A percentile compares a stretch with the other conserved stretches of the same genome.
These are phyloP conservation scores for Calonectria pteridis DNA, from an alignment of 2,329 filamentous ascomycete genomes.

Conservation along the genomic window DNA sequence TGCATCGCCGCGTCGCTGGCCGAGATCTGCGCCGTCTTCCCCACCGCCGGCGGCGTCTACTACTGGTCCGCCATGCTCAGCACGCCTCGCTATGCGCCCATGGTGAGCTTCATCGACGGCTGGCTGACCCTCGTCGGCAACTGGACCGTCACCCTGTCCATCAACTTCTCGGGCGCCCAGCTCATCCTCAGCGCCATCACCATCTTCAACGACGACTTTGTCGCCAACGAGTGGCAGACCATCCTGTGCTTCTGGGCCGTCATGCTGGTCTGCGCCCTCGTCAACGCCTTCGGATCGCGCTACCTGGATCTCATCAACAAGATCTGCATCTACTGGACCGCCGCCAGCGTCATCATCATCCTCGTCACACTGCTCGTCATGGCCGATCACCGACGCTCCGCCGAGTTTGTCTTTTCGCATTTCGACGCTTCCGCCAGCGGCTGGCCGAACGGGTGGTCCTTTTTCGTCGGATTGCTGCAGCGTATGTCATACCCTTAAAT, in stretches of 20 bases:
- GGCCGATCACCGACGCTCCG: constrained; percentile 73
- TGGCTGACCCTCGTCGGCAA: constrained; percentile 82
- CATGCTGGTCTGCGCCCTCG: constrained; percentile 71
- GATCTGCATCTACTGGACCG: constrained; percentile 79
- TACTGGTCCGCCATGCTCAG: constrained; percentile 80
- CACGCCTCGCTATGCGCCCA: constrained; percentile 70
- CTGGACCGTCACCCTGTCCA: constrained; percentile 77
- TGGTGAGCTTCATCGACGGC: constrained; percentile 78
- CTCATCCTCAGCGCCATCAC: constrained; percentile 76
- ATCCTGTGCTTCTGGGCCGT: constrained; percentile 81
- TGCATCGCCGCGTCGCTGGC: constrained; percentile 79
- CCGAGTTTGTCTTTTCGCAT: constrained; percentile 73
- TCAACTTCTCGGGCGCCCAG: constrained; percentile 78
- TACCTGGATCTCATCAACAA: constrained; percentile 77
- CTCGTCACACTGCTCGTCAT: constrained; percentile 77
- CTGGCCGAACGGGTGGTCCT: constrained; percentile 76
- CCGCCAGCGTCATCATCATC: constrained; percentile 77
- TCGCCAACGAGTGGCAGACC: constrained; percentile 75
- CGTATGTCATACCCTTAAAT: constrained; percentile 42
- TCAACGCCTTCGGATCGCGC: constrained; percentile 74
- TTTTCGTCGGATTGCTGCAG: constrained; percentile 67
- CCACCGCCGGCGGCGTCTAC: constrained; percentile 73
- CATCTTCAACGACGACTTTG: constrained; percentile 73
- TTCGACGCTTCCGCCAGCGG: constrained; percentile 78
- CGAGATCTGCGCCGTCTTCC: constrained; percentile 79